Conservation (phyloP, 2,329 filamentous ascomycete species). For the Neonectria coccinea region DNA sequence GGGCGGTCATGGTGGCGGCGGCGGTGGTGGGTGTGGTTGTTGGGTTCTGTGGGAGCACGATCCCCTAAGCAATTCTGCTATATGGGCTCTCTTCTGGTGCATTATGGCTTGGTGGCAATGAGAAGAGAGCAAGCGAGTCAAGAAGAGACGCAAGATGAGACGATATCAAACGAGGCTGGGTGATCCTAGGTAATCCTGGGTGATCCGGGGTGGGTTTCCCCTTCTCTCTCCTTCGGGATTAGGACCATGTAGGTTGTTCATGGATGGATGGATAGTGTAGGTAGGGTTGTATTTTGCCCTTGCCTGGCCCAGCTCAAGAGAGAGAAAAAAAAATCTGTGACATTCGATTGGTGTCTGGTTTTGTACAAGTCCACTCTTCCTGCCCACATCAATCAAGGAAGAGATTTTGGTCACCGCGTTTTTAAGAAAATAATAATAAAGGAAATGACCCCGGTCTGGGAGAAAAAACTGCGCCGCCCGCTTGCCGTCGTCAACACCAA, state of each 20-base stretch:
- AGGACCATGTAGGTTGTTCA: constrained; percentile 34
- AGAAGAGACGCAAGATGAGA: constrained; percentile 9
- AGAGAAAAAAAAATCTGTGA: constrained; percentile 33
- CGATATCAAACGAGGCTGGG: constrained; percentile 17
- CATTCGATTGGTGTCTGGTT: constrained; percentile 47
- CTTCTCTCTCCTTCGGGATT: constrained; percentile 33
- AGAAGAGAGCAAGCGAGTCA: constrained; percentile 4
- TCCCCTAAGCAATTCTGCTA: neutral
- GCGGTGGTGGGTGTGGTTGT: neutral
- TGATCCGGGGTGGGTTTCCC: constrained; percentile 28
- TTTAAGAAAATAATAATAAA: constrained; percentile 22
- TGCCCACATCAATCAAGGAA: constrained; percentile 43
- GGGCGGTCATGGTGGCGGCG: constrained; percentile 38
- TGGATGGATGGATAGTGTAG: constrained; percentile 15
- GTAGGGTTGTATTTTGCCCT: constrained; percentile 31
- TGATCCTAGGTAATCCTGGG: constrained; percentile 5
- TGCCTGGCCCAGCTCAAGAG: constrained; percentile 33
- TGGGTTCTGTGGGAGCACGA: constrained; percentile 2
- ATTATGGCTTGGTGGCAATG: neutral
- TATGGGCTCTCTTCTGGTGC: neutral
- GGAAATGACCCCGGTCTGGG: constrained; percentile 23
- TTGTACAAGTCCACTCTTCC: constrained; percentile 44
- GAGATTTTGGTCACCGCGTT: constrained; percentile 22
- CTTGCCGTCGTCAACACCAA: constrained; percentile 4
- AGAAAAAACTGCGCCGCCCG: constrained; percentile 25